Evolutionary conservation across 1,284 basidiomycete species (phyloP).

Genomic region (Leccinum proliferum): DNA sequence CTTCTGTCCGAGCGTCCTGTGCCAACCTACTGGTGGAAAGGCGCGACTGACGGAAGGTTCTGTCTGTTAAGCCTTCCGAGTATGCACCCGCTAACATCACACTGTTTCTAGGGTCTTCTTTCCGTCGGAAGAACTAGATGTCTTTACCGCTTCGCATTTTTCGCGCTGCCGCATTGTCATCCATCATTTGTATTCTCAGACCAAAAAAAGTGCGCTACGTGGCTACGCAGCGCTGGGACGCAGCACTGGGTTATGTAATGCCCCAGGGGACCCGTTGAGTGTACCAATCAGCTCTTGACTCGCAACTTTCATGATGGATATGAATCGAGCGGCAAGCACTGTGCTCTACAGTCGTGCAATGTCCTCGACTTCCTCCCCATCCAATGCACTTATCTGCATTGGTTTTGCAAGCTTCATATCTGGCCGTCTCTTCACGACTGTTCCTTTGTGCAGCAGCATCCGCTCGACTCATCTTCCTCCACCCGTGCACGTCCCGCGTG

Average conservation of each 20-base stretch:
- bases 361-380: conserved; percentile 50
- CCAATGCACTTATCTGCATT: conserved; percentile 37
- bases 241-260: conserved; percentile 9
- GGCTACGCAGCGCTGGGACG: no score
- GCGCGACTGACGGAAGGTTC: conserved; percentile 96
- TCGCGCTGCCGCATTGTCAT: not conserved
- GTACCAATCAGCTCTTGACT: not conserved
- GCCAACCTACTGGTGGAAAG: conserved; percentile 99
- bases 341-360: conserved; percentile 40
- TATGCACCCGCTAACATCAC: conserved; percentile 5
- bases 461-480: conserved; percentile 1
- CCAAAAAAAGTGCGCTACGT: conserved; percentile 1
- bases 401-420: conserved; percentile 50
- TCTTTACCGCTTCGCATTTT: conserved; percentile 5
- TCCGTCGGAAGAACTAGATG: conserved; percentile 79
- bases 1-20: conserved; percentile 92
- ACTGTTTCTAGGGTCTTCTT: conserved; percentile 63
- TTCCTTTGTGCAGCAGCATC: conserved; percentile 18
- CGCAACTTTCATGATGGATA: conserved; percentile 24
- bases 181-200: conserved; percentile 16
- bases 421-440: conserved; percentile 56
- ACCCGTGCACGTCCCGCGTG: conserved; percentile 42
- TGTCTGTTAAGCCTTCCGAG: conserved; percentile 29
- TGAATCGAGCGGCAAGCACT: conserved; percentile 43
- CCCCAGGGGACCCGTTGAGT: not conserved